These are phyloP conservation scores for Gigaspora rosea DNA, from an alignment of 192 early-diverging fungal species.

Conservation along the genomic window DNA sequence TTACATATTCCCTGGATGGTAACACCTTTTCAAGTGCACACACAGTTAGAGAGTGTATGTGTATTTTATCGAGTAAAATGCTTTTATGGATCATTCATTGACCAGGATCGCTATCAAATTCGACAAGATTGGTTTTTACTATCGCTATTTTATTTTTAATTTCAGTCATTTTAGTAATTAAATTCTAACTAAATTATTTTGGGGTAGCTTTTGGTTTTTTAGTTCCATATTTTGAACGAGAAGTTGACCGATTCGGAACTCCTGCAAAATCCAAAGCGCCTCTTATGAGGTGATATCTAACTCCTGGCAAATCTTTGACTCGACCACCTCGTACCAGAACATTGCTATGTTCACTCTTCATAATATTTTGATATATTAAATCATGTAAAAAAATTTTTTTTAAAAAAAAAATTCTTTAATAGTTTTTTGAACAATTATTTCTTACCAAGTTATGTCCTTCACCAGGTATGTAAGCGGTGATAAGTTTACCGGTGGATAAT, in stretches of 20 bases:
- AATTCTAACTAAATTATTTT: conserved; percentile 11
- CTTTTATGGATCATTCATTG: too few relatives aligned
- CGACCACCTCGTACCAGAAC: conserved; percentile 94
- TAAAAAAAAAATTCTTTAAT: neutral
- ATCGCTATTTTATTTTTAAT: too few relatives aligned
- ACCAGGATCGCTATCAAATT: too few relatives aligned
- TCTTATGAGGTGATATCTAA: conserved; percentile 90
- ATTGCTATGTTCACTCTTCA: conserved; percentile 86
- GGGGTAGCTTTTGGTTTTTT: conserved; percentile 66
- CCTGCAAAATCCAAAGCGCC: conserved; percentile 95
- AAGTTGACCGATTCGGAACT: conserved; percentile 78
- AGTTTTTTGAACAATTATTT: neutral
- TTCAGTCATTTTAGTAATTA: too few relatives aligned
- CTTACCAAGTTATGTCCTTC: conserved; percentile 92
- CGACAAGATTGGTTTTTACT: too few relatives aligned
- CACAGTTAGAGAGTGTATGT: too few relatives aligned
- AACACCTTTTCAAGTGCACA: too few relatives aligned
- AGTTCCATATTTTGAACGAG: conserved; percentile 92
- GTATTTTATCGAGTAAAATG: too few relatives aligned
- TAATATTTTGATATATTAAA: neutral
- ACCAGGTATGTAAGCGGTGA: conserved; percentile 96
- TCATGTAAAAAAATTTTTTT: neutral
- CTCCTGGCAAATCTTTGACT: conserved; percentile 97
- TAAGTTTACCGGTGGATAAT: conserved; percentile 87
- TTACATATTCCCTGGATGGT: too few relatives aligned